phyloP scores from a whole-genome alignment of 306 rosid species.

The Cajanus cajan region DNA sequence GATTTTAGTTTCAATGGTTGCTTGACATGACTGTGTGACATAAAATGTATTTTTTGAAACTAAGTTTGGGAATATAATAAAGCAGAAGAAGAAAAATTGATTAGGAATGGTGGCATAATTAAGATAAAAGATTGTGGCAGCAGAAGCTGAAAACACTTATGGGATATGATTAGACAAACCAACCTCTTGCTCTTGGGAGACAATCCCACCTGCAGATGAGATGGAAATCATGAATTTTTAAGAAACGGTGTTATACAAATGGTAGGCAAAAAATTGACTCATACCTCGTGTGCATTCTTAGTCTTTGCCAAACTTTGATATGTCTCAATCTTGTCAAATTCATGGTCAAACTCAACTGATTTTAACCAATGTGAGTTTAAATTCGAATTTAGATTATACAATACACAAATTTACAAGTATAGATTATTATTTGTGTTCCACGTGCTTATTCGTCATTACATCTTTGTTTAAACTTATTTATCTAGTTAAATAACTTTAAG shows the following conservation, averaged over 20 bases:
- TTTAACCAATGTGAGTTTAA: neutral
- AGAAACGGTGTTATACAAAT: neutral
- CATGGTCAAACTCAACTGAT: neutral
- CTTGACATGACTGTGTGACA: neutral
- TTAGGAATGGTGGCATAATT: neutral
- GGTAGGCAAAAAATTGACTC: constrained; percentile 2
- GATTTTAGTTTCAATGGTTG: neutral
- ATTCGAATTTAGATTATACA: neutral
- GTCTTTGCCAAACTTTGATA: neutral
- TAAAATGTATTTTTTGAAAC: neutral
- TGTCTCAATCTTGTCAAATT: constrained; percentile 29
- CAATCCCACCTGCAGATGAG: constrained; percentile 39
- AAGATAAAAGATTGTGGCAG: too few relatives aligned
- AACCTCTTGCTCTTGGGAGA: constrained; percentile 39
- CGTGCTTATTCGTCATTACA: too few relatives aligned
- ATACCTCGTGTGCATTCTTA: constrained; percentile 4
- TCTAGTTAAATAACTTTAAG: too few relatives aligned
- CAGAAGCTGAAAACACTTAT: neutral
- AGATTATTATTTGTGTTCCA: too few relatives aligned
- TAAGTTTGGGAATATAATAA: neutral
- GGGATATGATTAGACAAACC: constrained; percentile 35
- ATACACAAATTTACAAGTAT: too few relatives aligned
- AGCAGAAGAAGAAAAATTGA: neutral
- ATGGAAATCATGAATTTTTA: neutral
- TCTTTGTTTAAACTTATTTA: too few relatives aligned